Evolutionary conservation across 139 green algal genomes (phyloP), one percentile per base, ranked within the genome.

Genomic region (Volvox africanus): DNA sequence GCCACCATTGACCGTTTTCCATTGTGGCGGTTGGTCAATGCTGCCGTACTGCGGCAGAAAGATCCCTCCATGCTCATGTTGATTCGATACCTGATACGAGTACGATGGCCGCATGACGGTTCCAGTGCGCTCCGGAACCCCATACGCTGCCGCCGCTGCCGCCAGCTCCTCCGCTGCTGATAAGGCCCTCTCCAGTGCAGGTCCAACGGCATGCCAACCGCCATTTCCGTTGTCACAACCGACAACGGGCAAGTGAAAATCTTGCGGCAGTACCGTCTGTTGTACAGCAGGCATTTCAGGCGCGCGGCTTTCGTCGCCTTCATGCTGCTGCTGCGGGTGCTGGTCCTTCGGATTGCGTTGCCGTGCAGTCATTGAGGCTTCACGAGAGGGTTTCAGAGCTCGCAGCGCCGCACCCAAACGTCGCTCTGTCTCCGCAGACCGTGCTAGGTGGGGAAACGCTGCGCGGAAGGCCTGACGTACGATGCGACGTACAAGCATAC

Each of bases 81-180:
- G 44, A 55, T 55, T 9, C 44, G 44, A 9, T 9, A 55, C 16
- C 33, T n/a, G 76, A 32, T 82, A 61, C 12, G 80, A 36, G 32
- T 88, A 88, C 62, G 36, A 24, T 0, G 85, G 85, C 37, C 69
- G 85, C 85, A 89, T 89, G 37, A 89, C n/a, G 69, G 30, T 1
- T 19, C 85, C 85, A 0, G 28, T 30, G 44, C 13, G 50, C 28
- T 89, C 85, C 26, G 44, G 30, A 3, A 65, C 18, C n/a, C 85
- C 69, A 68, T 89, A 82, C 69, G 44, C n/a, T 14, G 87, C 61
- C 20, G 86, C 73, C 20, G 86, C 73, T n/a, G 32, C 77, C 20
- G 78, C 61, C 77, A 86, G 28, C 71, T 86, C 87, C 61, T 71
- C 44, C 80, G 1, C 80, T 55, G 80, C 80, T 20, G 76, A 73